Conservation (phyloP, 2,329 filamentous ascomycete genomes). For the Fusarium coicis region DNA sequence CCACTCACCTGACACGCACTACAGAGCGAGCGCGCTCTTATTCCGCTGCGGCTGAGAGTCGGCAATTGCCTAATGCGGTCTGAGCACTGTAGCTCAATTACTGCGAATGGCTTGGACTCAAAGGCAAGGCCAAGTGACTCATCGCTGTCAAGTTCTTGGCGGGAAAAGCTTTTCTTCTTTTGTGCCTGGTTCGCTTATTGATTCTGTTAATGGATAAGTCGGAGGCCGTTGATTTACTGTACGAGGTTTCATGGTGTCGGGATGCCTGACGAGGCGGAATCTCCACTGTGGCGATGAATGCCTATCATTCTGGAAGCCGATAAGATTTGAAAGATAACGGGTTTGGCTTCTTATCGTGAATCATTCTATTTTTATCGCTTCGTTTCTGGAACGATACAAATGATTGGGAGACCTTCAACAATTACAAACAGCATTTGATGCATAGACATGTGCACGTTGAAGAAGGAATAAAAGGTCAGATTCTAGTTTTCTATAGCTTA, state of each 20-base stretch:
- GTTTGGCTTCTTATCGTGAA: neutral
- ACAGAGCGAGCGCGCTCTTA: neutral
- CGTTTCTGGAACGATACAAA: too few species aligned
- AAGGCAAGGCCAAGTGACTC: neutral
- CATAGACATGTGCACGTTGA: rapidly evolving
- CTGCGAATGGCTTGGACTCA: neutral
- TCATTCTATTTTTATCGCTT: neutral
- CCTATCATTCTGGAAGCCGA: neutral
- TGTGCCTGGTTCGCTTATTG: neutral
- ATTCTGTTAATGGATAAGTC: neutral
- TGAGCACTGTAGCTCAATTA: slow-evolving; percentile 1
- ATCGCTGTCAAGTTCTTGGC: neutral
- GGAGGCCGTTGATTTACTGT: neutral
- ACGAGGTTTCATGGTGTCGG: neutral
- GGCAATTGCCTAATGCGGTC: slow-evolving; percentile 10
- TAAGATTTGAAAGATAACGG: neutral
- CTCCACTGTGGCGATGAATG: neutral
- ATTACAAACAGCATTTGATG: too few species aligned
- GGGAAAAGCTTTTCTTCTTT: neutral
- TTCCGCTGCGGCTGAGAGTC: slow-evolving; percentile 27
- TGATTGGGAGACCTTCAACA: too few species aligned
- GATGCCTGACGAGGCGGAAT: neutral
- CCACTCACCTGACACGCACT: slow-evolving; percentile 26
- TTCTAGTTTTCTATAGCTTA: neutral
- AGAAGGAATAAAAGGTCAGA: neutral